Conservation (phyloP, 164 flowering plant genomes). For the Cinnamomum micranthum region DNA sequence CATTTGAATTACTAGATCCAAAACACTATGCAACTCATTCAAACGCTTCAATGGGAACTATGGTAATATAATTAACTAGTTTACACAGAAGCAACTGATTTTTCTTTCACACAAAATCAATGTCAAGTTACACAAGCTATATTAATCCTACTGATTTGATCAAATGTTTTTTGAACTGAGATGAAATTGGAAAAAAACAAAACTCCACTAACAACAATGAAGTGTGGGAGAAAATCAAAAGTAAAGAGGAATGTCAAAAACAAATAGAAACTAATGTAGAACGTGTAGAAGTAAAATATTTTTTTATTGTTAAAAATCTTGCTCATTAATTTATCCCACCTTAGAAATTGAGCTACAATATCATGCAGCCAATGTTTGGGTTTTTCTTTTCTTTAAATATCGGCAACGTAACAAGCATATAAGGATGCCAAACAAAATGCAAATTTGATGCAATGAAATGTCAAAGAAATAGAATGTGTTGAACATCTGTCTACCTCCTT, state of each 20-base stretch:
- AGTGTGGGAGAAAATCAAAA: neutral
- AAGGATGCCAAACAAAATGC: neutral
- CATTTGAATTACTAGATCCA: too few relatives aligned
- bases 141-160: neutral
- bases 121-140: neutral
- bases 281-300: too few relatives aligned
- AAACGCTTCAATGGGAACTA: too few relatives aligned
- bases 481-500: constrained; percentile 60
- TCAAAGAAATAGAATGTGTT: neutral
- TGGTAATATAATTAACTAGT: too few relatives aligned
- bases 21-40: too few relatives aligned
- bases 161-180: neutral
- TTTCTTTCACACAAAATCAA: neutral
- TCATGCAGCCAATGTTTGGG: neutral
- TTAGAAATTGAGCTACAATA: neutral
- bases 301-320: too few relatives aligned
- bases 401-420: neutral
- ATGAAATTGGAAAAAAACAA: neutral
- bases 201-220: neutral
- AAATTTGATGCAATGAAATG: neutral
- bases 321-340: too few relatives aligned
- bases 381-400: neutral
- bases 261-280: too few relatives aligned
- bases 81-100: neutral
- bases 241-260: neutral